Conservation (phyloP, 441 rosid genomes). For the Populus hybrid region DNA sequence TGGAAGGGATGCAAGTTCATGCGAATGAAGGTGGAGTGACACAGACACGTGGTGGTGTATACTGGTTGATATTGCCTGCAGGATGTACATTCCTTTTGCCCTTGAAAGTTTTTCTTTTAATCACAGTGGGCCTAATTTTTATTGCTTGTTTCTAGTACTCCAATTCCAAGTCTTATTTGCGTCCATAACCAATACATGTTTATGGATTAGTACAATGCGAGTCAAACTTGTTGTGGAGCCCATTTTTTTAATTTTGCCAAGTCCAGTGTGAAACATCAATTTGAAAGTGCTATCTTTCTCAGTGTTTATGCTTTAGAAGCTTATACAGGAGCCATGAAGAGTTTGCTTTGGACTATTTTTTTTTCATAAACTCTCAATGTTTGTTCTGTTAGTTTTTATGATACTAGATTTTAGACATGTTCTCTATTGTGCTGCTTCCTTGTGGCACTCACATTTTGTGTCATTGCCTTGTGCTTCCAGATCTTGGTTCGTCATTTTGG, state of each 20-base stretch:
- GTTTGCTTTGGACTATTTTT: background rate
- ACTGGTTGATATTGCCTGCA: slow-evolving; percentile 88
- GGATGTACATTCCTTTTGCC: slow-evolving; percentile 64
- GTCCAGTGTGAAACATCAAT: background rate
- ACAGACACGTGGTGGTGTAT: slow-evolving; percentile 78
- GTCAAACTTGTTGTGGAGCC: background rate
- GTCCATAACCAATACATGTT: background rate
- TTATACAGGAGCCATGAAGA: background rate
- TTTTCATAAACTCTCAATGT: background rate
- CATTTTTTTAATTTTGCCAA: background rate
- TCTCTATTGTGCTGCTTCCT: background rate
- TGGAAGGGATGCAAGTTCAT: slow-evolving; percentile 86
- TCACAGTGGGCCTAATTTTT: background rate
- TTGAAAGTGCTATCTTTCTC: background rate
- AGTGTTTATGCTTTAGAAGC: background rate
- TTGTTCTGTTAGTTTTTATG: background rate
- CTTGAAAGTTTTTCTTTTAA: slow-evolving; percentile 19
- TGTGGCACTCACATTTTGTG: background rate
- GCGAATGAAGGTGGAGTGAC: slow-evolving; percentile 93
- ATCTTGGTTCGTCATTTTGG: slow-evolving; percentile 96
- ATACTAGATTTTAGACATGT: background rate
- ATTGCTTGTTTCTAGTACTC: background rate
- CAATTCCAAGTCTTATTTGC: background rate
- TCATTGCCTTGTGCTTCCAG: slow-evolving; percentile 36
- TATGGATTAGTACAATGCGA: background rate